Evolutionary conservation across 257 asterid genomes (phyloP).

Genomic region (Rubia yunnanensis): DNA sequence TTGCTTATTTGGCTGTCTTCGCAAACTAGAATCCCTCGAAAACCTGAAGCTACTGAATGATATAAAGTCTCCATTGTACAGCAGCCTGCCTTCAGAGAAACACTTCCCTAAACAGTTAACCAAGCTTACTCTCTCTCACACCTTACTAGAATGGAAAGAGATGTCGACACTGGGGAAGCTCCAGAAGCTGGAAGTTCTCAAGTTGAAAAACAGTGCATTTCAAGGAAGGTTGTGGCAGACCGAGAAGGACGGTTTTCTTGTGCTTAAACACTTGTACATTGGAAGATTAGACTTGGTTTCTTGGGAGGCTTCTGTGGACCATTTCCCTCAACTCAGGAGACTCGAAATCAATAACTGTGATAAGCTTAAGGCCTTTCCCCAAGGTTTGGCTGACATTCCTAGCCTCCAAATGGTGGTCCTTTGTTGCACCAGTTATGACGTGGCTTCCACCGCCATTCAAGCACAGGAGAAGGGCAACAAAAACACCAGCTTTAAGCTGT

Average conservation of each 20-base stretch:
- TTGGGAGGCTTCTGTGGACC: constrained; percentile 21
- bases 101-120: constrained; percentile 16
- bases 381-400: constrained; percentile 18
- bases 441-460: constrained; percentile 21
- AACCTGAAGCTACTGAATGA: constrained; percentile 38
- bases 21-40: constrained; percentile 31
- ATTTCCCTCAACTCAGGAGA: constrained; percentile 20
- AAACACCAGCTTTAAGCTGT: constrained; percentile 11
- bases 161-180: constrained; percentile 19
- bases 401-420: constrained; percentile 20
- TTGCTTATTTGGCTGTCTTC: constrained; percentile 31
- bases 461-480: constrained; percentile 9
- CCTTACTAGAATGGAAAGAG: constrained; percentile 15
- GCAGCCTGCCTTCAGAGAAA: constrained; percentile 14
- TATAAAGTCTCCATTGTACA: neutral
- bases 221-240: constrained; percentile 18
- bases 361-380: constrained; percentile 19
- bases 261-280: constrained; percentile 20
- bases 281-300: constrained; percentile 13
- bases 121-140: constrained; percentile 17
- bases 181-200: constrained; percentile 19
- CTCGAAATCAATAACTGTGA: constrained; percentile 20
- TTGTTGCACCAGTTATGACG: constrained; percentile 10
- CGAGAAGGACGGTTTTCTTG: constrained; percentile 16
- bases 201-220: constrained; percentile 21